These are phyloP conservation scores for Scheffersomyces lignosus DNA, from an alignment of 805 yeast genomes.

Conservation along the genomic window DNA sequence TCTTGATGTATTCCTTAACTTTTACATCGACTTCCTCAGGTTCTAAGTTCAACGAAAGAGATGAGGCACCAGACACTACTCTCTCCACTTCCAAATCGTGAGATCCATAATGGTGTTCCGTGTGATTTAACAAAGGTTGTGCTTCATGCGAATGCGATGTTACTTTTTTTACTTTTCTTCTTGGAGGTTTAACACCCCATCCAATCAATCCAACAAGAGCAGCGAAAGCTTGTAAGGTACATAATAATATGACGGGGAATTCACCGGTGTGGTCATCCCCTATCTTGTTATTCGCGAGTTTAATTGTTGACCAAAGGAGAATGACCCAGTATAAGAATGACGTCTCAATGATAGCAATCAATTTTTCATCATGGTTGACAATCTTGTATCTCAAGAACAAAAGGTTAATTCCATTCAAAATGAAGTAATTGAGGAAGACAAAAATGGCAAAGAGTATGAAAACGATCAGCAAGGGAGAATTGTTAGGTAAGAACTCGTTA, in stretches of 20 bases:
- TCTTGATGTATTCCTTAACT: conserved; percentile 28
- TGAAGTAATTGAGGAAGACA: conserved; percentile 53
- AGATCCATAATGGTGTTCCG: conserved; percentile 14
- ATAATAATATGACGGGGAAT: conserved; percentile 48
- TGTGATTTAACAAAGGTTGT: conserved; percentile 31
- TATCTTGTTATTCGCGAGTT: conserved; percentile 44
- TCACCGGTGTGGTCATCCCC: conserved; percentile 55
- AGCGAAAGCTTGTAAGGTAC: conserved; percentile 46
- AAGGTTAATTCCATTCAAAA: conserved; percentile 48
- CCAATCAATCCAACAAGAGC: conserved; percentile 54
- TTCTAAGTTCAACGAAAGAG: conserved; percentile 18
- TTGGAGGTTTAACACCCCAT: conserved; percentile 31
- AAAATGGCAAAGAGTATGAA: conserved; percentile 45
- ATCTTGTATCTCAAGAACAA: conserved; percentile 33
- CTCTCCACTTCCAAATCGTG: conserved; percentile 8
- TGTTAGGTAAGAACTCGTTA: conserved; percentile 39
- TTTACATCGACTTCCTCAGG: conserved; percentile 21
- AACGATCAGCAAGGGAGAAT: conserved; percentile 38
- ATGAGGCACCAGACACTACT: conserved; percentile 13
- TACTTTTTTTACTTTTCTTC: conserved; percentile 7
- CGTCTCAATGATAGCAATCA: conserved; percentile 54
- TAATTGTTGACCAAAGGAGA: conserved; percentile 46
- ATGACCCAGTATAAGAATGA: conserved; percentile 58
- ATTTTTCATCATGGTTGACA: conserved; percentile 53
- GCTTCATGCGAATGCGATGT: conserved; percentile 17